phyloP scores from a whole-genome alignment of 768 basidiomycete species.

The Termitomyces sp. region DNA sequence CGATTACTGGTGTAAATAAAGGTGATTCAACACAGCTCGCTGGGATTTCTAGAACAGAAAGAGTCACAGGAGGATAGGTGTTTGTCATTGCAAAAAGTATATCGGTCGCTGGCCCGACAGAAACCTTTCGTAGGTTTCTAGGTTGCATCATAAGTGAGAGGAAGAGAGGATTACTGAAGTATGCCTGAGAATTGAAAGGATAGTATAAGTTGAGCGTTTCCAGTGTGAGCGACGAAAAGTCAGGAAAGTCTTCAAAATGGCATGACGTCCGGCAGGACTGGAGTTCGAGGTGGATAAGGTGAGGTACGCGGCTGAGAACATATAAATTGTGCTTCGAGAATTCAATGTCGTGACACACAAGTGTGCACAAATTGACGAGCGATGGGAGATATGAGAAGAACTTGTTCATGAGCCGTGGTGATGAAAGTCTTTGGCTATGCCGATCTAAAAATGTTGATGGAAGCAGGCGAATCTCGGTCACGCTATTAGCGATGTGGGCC shows the following conservation, averaged over 20 bases:
- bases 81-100: slow-evolving; percentile 8
- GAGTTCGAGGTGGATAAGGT: slow-evolving; percentile 13
- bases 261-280: slow-evolving; percentile 14
- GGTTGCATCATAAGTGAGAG: slow-evolving; percentile 10
- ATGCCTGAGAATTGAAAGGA: slow-evolving; percentile 7
- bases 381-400: slow-evolving; percentile 12
- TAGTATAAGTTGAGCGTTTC: slow-evolving; percentile 11
- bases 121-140: slow-evolving; percentile 7
- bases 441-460: slow-evolving; percentile 4
- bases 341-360: slow-evolving; percentile 14
- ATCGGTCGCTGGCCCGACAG: slow-evolving; percentile 10
- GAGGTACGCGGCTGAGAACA: slow-evolving; percentile 8
- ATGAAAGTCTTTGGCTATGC: background rate
- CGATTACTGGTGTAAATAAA: slow-evolving; percentile 7
- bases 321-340: slow-evolving; percentile 6
- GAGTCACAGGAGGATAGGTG: slow-evolving; percentile 1
- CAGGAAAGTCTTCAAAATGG: slow-evolving; percentile 6
- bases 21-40: slow-evolving; percentile 10
- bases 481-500: slow-evolving; percentile 8
- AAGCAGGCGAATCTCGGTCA: slow-evolving; percentile 13
- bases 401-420: slow-evolving; percentile 6
- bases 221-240: slow-evolving; percentile 4
- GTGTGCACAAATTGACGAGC: slow-evolving; percentile 8
- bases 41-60: slow-evolving; percentile 14
- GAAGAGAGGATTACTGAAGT: slow-evolving; percentile 8